Base-by-base conservation (phyloP, 257 asterid species). In the Paulownia fortunei region DNA sequence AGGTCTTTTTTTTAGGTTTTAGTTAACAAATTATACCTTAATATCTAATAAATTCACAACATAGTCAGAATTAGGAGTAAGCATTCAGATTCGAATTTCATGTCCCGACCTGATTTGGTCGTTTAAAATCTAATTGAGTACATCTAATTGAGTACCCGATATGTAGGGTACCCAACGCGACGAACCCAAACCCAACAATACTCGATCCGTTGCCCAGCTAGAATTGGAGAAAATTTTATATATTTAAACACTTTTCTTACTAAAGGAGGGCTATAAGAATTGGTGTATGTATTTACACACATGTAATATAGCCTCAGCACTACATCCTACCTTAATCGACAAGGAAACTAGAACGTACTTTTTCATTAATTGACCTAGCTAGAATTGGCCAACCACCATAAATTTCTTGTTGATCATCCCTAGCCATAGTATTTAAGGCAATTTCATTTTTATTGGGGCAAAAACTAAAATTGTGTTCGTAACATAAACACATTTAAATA, bases 361-460 rank as follows among this genome's bases (percentile, higher is more conserved):
- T 66, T 23, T n/a, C n/a, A 12, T 67, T 42, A 67, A 21, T 44
- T 44, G 6, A 39, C 13, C 11, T 8, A 41, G 3, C 7, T 24
- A 67, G 73, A 10, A 23, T 21, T 23, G 42, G 15, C 58, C n/a
- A 15, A 15, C 55, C 19, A 15, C 21, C 15, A 47, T 47, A 16
- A 49, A 42, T 70, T 49, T 70, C 32, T 49, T n/a, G 15, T 24
- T 41, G 8, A 3, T 15, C 55, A 51, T 51, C 58, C 58, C 41
- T 51, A 47, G 34, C 19, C 30, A 51, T 30, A 18, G 76, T n/a
- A 51, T 51, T n/a, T 18, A 51, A 49, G 63, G 76, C 47, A 70
- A 51, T n/a, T 51, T 44, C 21, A 30, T 18, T 70, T 26, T 51
- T 49, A 13, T 11, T 27, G 15, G 4, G 23, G 62, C 46, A 24